Conservation (phyloP, 345 rosid genomes). For the Dipteronia sinensis region DNA sequence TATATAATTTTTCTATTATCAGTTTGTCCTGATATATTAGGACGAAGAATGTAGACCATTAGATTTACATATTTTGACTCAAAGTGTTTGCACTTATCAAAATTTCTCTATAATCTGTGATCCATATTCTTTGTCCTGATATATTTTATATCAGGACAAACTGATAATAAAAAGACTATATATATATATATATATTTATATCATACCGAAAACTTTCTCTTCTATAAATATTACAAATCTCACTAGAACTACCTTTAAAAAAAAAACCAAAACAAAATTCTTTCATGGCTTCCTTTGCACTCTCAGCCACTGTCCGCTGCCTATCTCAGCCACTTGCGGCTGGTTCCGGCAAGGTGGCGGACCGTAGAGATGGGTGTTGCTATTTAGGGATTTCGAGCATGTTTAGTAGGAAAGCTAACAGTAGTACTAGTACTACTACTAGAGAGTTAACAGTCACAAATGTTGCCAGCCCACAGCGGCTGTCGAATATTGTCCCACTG, state of each 20-base stretch:
- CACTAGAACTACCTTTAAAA: neutral
- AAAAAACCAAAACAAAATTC: too few relatives aligned
- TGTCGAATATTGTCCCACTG: conserved; percentile 21
- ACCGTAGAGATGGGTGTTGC: conserved; percentile 10
- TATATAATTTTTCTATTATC: too few relatives aligned
- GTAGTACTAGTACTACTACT: neutral
- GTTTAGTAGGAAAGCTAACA: conserved; percentile 21
- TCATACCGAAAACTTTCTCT: neutral
- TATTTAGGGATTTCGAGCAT: neutral
- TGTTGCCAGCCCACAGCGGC: conserved; percentile 34
- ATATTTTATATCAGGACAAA: too few relatives aligned
- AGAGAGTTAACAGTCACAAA: conserved; percentile 28
- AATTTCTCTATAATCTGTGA: too few relatives aligned
- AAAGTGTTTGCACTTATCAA: too few relatives aligned
- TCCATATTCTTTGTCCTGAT: too few relatives aligned
- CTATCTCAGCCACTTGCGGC: conserved; percentile 24
- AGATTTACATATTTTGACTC: too few relatives aligned
- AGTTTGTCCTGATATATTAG: too few relatives aligned
- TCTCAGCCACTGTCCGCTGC: conserved; percentile 17
- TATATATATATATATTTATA: neutral
- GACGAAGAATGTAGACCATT: too few relatives aligned
- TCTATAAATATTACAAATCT: neutral
- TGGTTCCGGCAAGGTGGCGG: conserved; percentile 25
- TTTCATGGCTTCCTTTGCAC: conserved; percentile 50
- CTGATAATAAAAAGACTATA: too few relatives aligned